These are phyloP conservation scores for Hansenula lynferdii DNA, from an alignment of 1,139 yeast genomes.

Conservation along the genomic window DNA sequence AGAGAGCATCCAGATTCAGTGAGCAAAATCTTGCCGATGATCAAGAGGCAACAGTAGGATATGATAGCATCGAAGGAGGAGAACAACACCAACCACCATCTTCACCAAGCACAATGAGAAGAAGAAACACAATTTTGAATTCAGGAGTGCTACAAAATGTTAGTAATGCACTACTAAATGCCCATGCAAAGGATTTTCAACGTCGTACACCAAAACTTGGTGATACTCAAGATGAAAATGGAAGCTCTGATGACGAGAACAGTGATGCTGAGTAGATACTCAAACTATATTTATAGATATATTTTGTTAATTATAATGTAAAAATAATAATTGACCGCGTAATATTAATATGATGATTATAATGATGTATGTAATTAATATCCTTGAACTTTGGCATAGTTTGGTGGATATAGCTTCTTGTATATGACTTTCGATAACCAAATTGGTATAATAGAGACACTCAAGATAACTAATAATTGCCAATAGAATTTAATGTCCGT, in stretches of 20 bases:
- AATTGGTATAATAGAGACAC: slow-evolving; percentile 79
- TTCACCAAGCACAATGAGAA: slow-evolving; percentile 3
- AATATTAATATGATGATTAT: too few relatives aligned
- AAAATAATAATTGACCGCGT: too few relatives aligned
- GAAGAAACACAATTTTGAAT: slow-evolving; percentile 16
- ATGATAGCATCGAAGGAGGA: slow-evolving; percentile 1
- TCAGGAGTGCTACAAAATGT: slow-evolving; percentile 41
- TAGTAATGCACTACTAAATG: slow-evolving; percentile 62
- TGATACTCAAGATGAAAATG: slow-evolving; percentile 32
- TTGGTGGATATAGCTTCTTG: slow-evolving; percentile 83
- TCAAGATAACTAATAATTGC: slow-evolving; percentile 61
- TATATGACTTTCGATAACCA: slow-evolving; percentile 78
- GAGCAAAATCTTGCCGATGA: slow-evolving; percentile 6
- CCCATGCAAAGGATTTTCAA: slow-evolving; percentile 89
- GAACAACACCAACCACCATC: slow-evolving; percentile 1
- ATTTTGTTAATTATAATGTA: too few relatives aligned
- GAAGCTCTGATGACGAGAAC: slow-evolving; percentile 26
- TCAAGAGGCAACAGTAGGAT: slow-evolving; percentile 7
- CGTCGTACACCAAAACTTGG: slow-evolving; percentile 29
- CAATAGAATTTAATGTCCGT: slow-evolving; percentile 57
- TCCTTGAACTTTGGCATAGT: slow-evolving; percentile 95
- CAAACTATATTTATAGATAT: too few relatives aligned
- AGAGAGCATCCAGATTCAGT: slow-evolving; percentile 12
- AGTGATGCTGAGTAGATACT: slow-evolving; percentile 29
- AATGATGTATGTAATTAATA: too few relatives aligned